phyloP scores from a whole-genome alignment of 2,329 filamentous ascomycete species.

The Botrytis sinoallii region DNA sequence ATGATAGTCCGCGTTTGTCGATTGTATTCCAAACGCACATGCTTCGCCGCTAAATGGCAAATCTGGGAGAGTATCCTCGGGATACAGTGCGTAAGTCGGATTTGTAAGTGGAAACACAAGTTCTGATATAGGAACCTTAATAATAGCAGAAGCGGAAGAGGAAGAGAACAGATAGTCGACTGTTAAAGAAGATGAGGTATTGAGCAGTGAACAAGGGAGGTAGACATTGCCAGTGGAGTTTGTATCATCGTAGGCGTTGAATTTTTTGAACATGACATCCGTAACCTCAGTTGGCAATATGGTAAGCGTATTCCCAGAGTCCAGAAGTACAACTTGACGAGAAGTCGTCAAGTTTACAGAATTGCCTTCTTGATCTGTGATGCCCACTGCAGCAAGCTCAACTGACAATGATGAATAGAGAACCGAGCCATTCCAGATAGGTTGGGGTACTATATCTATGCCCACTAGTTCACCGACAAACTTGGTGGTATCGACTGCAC shows the following conservation, averaged over 20 bases:
- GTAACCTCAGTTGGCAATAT: slow-evolving; percentile 55
- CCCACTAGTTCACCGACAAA: slow-evolving; percentile 40
- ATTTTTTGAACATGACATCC: slow-evolving; percentile 42
- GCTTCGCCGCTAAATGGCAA: slow-evolving; percentile 34
- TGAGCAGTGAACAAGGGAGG: slow-evolving; percentile 43
- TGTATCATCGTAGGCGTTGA: slow-evolving; percentile 41
- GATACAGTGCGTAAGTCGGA: slow-evolving; percentile 14
- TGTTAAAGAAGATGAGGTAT: slow-evolving; percentile 37
- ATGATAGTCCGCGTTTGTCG: slow-evolving; percentile 1
- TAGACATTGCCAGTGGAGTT: slow-evolving; percentile 21
- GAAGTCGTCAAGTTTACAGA: slow-evolving; percentile 27
- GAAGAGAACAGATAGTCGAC: slow-evolving; percentile 49
- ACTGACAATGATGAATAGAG: slow-evolving; percentile 29
- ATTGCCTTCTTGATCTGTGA: slow-evolving; percentile 30
- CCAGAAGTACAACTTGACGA: slow-evolving; percentile 52
- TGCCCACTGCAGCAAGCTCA: slow-evolving; percentile 27
- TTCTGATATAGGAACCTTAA: slow-evolving; percentile 46
- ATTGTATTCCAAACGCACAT: slow-evolving; percentile 54
- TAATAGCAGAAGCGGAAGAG: slow-evolving; percentile 40
- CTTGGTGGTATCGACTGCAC: slow-evolving; percentile 46
- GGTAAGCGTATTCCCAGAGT: slow-evolving; percentile 64
- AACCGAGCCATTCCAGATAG: slow-evolving; percentile 22
- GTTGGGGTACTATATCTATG: slow-evolving; percentile 24
- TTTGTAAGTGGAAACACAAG: slow-evolving; percentile 39
- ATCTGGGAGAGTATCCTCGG: slow-evolving; percentile 12